A percentile compares a stretch with the other conserved stretches of the same genome.
These are phyloP conservation scores for Heliosperma pusillum DNA, from an alignment of 148 eudicot species.

Conservation along the genomic window DNA sequence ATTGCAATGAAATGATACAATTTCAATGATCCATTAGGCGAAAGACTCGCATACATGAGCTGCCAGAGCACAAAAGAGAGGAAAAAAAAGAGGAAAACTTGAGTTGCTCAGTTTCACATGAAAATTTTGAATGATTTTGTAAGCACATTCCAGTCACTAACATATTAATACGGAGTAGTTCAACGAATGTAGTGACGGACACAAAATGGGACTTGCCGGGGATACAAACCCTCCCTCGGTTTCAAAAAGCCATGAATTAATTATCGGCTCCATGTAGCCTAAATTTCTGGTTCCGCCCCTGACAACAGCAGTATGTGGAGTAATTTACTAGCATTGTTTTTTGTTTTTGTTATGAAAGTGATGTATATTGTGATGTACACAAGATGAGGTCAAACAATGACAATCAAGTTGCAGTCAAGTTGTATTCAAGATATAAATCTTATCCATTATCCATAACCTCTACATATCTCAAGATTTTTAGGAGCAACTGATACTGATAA, in stretches of 20 bases:
- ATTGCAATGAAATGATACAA: constrained; percentile 82
- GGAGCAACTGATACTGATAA: neutral
- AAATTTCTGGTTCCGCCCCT: neutral
- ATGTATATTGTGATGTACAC: neutral
- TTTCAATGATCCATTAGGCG: constrained; percentile 57
- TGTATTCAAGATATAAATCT: no score
- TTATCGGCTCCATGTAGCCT: neutral
- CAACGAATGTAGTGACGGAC: no score
- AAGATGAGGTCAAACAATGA: neutral
- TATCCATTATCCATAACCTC: no score
- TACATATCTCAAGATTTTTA: neutral
- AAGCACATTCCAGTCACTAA: neutral
- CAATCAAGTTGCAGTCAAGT: neutral
- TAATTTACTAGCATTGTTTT: neutral
- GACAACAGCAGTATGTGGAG: neutral
- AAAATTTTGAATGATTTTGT: no score
- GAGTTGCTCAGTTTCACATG: neutral
- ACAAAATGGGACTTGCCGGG: no score
- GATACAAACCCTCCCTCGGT: no score
- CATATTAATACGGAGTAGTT: neutral
- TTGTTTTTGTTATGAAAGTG: neutral
- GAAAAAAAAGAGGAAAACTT: neutral
- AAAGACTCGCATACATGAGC: constrained; percentile 64
- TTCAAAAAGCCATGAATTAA: neutral
- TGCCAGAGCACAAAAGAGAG: constrained; percentile 26